Evolutionary conservation across 208 protist species (phyloP), one percentile per base, ranked within the genome.

Genomic region (Histomonas meleagridis): DNA sequence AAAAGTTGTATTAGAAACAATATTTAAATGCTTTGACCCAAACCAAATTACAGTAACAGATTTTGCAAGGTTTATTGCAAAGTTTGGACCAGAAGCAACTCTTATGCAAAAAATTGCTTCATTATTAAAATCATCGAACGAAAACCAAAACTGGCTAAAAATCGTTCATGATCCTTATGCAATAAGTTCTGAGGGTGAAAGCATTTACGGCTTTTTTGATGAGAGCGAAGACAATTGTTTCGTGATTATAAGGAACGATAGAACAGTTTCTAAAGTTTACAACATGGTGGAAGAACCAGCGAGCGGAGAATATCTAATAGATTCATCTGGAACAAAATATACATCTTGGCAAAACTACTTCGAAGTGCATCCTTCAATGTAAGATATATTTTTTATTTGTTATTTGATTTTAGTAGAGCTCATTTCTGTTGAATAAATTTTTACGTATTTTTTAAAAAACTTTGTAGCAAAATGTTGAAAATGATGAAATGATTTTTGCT

Each of bases 31-130:
- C 46, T 40, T 12, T 38, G 76, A 86, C 16, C 18, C 26, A 38
- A 38, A 40, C 0, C 76, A 86, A 38, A 7, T 86, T 0, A 86
- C 76, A 38, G 32, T 86, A 46, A 51, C 32, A 21, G 76, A 86
- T 55, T 86, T 86, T 38, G 23, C 76, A n/a, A 55, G n/a, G 38
- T 86, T 86, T 55, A 86, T 86, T 16, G 76, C 76, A 23, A 86
- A 43, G 28, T 86, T 86, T 86, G 76, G 76, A 10, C 76, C 76
- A 55, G 76, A 86, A 86, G 76, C 51, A 86, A 86, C 76, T 38
- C 46, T 86, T 18, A 86, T 86, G 76, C 40, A 86, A 7, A 86
- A 86, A 35, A 46, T 86, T 55, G 76, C 46, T 38, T 43, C 40
- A 5, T 32, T 86, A 18, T n/a, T 86, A 1, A 51, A 43, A 4